Percentiles rank a stretch among this genome's conserved stretches.
Evolutionary conservation across 1,284 basidiomycete genomes (phyloP).

Genomic region (Puccinia coronata): DNA sequence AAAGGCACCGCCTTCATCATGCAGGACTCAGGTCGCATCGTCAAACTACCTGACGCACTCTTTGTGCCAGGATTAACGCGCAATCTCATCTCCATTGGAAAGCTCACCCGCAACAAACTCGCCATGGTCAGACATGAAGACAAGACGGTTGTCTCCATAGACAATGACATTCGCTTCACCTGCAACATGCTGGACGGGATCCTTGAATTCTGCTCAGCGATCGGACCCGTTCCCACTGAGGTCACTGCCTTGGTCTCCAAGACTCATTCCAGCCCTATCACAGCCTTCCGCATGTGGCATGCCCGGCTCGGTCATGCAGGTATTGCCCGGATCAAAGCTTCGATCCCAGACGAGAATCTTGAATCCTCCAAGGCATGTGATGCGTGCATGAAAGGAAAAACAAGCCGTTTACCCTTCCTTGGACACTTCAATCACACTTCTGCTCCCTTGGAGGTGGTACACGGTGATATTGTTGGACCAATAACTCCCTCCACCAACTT

Average conservation of each 20-base stretch:
- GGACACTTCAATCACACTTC: neutral
- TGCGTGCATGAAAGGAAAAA: neutral
- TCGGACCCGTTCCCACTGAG: neutral
- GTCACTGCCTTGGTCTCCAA: neutral
- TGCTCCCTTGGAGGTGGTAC: neutral
- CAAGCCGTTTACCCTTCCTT: neutral
- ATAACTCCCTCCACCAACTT: neutral
- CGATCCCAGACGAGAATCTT: neutral
- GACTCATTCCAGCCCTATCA: neutral
- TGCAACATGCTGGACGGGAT: neutral
- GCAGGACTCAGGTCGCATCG: too few relatives aligned
- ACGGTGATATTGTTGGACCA: neutral
- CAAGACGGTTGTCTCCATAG: neutral
- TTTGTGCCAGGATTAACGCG: neutral
- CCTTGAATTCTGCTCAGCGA: neutral
- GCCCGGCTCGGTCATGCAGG: neutral
- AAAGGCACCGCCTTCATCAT: neutral
- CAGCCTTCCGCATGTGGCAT: neutral
- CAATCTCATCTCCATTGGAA: neutral
- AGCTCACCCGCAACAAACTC: neutral
- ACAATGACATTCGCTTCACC: neutral
- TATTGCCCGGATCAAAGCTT: neutral
- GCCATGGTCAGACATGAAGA: neutral
- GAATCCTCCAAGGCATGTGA: neutral
- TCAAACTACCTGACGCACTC: neutral